These are phyloP conservation scores for Holtermannia corniformis DNA, from an alignment of 768 basidiomycete genomes.

Conservation along the genomic window DNA sequence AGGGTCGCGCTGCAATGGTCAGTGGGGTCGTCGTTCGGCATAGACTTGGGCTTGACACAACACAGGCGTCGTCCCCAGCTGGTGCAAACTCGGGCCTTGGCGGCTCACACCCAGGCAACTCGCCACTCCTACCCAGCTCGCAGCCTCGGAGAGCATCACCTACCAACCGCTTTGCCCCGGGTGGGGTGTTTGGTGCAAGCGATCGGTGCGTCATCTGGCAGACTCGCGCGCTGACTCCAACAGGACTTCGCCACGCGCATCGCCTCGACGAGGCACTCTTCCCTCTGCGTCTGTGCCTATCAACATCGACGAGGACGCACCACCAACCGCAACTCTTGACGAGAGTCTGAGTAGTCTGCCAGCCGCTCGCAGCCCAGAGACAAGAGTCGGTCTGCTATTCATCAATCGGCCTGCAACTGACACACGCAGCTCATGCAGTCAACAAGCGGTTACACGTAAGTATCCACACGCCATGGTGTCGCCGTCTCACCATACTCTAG, in stretches of 20 bases:
- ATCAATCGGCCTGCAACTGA: too few relatives aligned
- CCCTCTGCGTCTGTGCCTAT: not conserved
- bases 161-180: not conserved
- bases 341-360: not conserved
- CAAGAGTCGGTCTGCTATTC: not conserved
- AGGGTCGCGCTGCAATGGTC: not conserved
- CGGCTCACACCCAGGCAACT: too few relatives aligned
- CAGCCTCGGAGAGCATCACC: not conserved
- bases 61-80: too few relatives aligned
- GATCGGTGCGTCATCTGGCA: not conserved
- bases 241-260: not conserved
- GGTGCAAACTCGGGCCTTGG: too few relatives aligned
- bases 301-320: constrained; percentile 21
- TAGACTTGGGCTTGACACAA: too few relatives aligned
- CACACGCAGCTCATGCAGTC: too few relatives aligned
- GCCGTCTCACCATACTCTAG: not conserved
- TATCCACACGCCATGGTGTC: too few relatives aligned
- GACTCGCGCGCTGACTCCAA: not conserved
- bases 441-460: too few relatives aligned
- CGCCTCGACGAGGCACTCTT: not conserved
- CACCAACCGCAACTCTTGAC: constrained; percentile 14
- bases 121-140: too few relatives aligned
- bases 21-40: too few relatives aligned
- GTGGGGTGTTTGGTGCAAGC: not conserved
- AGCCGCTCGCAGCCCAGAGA: not conserved